These are phyloP conservation scores for Populus trichocarpa DNA, from an alignment of 441 rosid species.

Conservation along the genomic window DNA sequence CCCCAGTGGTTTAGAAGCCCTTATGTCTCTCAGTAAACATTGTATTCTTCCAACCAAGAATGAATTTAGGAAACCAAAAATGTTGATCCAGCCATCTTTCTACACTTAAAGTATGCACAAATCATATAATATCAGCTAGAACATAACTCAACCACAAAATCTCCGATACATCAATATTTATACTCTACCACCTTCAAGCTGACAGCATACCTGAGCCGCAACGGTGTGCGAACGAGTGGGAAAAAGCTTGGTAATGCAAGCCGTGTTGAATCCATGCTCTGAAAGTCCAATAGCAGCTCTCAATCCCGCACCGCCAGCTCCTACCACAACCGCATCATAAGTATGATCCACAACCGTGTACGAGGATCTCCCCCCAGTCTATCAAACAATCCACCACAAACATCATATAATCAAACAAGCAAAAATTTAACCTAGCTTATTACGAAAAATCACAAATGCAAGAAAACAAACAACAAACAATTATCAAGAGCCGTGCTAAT, in stretches of 20 bases:
- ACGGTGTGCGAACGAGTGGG: conserved; percentile 96
- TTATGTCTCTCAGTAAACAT: not conserved
- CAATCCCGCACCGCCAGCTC: conserved; percentile 98
- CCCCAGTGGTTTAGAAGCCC: not conserved
- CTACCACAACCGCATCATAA: conserved; percentile 91
- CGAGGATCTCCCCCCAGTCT: conserved; percentile 44
- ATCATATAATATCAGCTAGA: not conserved
- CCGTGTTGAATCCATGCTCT: conserved; percentile 95
- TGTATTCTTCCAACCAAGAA: not conserved
- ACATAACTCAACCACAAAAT: not conserved
- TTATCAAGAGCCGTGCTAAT: not conserved
- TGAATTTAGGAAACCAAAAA: not conserved
- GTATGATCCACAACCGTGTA: conserved; percentile 94
- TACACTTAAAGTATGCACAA: not conserved
- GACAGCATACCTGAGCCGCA: conserved; percentile 78
- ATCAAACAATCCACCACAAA: conserved; percentile 11
- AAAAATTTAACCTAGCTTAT: not conserved
- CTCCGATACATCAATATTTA: not conserved
- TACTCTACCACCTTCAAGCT: not conserved
- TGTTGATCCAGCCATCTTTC: not conserved
- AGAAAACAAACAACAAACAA: not conserved
- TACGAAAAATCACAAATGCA: not conserved
- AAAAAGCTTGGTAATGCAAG: conserved; percentile 96
- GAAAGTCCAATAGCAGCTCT: conserved; percentile 95
- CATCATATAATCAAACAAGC: not conserved